A percentile compares a stretch with the other conserved stretches of the same genome.
Evolutionary conservation across 1,139 yeast species (phyloP).

Genomic region (Suhomyces maxii): DNA sequence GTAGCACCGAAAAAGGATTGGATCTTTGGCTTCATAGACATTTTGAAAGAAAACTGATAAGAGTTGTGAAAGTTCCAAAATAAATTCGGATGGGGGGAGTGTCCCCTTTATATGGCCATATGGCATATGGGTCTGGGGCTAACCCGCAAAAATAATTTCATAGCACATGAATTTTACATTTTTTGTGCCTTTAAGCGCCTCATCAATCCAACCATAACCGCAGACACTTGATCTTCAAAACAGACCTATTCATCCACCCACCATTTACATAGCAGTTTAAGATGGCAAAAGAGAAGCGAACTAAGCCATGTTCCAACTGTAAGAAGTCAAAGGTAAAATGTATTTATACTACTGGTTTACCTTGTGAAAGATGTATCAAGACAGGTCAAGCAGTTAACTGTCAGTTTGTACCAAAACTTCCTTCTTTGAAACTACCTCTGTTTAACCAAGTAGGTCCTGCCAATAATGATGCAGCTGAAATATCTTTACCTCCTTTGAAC

Average conservation of each 20-base stretch:
- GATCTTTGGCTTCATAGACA: constrained; percentile 44
- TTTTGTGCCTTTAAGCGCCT: too few relatives aligned
- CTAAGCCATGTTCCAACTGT: constrained; percentile 66
- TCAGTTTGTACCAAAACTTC: constrained; percentile 56
- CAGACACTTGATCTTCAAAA: too few relatives aligned
- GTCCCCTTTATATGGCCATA: too few relatives aligned
- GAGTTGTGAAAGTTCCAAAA: neutral
- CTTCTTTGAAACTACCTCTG: constrained; percentile 43
- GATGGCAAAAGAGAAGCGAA: constrained; percentile 46
- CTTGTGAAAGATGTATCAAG: constrained; percentile 60
- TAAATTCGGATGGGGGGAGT: neutral
- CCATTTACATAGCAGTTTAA: neutral
- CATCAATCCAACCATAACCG: too few relatives aligned
- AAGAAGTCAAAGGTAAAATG: constrained; percentile 67
- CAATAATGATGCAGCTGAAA: constrained; percentile 1
- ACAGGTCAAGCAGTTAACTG: constrained; percentile 50
- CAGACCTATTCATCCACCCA: too few relatives aligned
- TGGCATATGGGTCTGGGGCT: neutral
- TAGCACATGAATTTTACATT: neutral
- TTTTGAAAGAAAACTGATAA: constrained; percentile 8
- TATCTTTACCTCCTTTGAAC: constrained; percentile 20
- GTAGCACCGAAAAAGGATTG: constrained; percentile 51
- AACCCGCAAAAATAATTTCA: neutral
- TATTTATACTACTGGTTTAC: constrained; percentile 44
- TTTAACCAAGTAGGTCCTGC: constrained; percentile 17